phyloP scores from a whole-genome alignment of 116 monocot genomes.

The Trichopus zeylanicus region DNA sequence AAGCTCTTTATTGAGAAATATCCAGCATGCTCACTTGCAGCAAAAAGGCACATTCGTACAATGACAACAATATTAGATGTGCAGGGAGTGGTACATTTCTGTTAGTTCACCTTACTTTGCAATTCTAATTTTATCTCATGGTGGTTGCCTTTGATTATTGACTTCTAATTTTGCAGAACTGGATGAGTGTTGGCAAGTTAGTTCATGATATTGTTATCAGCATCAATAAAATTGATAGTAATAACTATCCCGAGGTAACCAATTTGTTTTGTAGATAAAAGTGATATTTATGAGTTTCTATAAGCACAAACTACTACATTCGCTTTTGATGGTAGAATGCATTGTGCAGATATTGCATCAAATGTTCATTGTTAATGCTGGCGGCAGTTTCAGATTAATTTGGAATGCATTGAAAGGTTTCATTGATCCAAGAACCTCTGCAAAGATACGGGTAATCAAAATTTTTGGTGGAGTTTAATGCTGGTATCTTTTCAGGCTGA shows the following conservation, averaged over 20 bases:
- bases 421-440: constrained; percentile 69
- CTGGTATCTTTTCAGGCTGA: background rate
- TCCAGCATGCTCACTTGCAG: constrained; percentile 93
- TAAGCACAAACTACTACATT: background rate
- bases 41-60: constrained; percentile 85
- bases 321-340: background rate
- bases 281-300: background rate
- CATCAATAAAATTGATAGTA: constrained; percentile 82
- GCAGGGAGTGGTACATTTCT: constrained; percentile 81
- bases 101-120: background rate
- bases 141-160: background rate
- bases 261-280: background rate
- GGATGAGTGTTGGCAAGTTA: constrained; percentile 88
- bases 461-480: background rate
- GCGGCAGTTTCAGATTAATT: constrained; percentile 65
- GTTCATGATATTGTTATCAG: constrained; percentile 74
- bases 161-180: constrained; percentile 32
- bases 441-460: constrained; percentile 66
- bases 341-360: constrained; percentile 45
- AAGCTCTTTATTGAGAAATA: constrained; percentile 79
- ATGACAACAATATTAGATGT: constrained; percentile 99
- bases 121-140: constrained; percentile 2
- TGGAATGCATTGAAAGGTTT: constrained; percentile 80
- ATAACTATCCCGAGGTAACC: constrained; percentile 93
- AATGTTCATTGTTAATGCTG: constrained; percentile 89